phyloP scores from a whole-genome alignment of 2,329 filamentous ascomycete genomes.

The Aspergillus bombycis region DNA sequence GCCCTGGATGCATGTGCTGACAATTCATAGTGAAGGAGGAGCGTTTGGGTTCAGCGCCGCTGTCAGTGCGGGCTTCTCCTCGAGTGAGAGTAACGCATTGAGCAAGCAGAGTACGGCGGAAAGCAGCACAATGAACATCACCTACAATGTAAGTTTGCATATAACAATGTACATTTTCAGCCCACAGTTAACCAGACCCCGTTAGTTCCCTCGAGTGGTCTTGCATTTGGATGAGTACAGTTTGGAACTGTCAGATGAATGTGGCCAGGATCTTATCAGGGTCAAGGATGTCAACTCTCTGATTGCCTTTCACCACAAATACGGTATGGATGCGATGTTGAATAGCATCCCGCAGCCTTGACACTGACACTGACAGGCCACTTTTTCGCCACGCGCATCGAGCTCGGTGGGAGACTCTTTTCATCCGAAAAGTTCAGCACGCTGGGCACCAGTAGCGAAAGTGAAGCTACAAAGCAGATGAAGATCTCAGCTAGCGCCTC shows the following conservation, averaged over 20 bases:
- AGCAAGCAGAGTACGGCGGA: background rate
- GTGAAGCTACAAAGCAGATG: background rate
- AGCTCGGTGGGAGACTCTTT: background rate
- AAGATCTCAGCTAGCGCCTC: background rate
- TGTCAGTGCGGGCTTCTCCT: background rate
- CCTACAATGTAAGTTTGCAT: background rate
- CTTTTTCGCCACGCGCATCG: background rate
- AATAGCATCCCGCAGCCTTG: background rate
- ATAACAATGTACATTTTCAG: no score
- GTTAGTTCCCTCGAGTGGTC: background rate
- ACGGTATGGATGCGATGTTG: background rate
- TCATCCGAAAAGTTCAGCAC: background rate
- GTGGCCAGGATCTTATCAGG: background rate
- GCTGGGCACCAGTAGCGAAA: background rate
- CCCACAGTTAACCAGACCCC: no score
- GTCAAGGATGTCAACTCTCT: background rate
- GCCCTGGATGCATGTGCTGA: no score
- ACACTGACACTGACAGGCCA: background rate
- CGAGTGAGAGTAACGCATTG: background rate
- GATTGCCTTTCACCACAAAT: background rate
- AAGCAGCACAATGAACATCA: background rate
- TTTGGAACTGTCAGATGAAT: background rate
- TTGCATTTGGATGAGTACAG: background rate
- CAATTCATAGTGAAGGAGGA: background rate
- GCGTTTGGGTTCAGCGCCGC: background rate